These are phyloP conservation scores for Candida tunisiensis DNA, from an alignment of 1,139 yeast genomes.

Conservation along the genomic window DNA sequence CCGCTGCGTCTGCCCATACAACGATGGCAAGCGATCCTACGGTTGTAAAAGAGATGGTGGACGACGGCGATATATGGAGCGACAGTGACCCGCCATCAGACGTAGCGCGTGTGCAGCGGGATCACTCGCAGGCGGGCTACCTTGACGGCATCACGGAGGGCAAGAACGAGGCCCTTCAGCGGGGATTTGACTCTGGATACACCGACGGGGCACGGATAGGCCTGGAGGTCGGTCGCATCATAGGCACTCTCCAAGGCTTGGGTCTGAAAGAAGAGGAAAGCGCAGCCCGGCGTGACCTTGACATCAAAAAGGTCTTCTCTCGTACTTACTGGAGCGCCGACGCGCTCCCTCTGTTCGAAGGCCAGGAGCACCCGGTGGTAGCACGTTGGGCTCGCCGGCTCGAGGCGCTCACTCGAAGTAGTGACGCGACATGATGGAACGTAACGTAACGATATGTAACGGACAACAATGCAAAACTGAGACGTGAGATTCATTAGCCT, in stretches of 20 bases:
- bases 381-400: slow-evolving; percentile 19
- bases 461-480: background rate
- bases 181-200: slow-evolving; percentile 69
- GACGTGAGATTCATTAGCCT: slow-evolving; percentile 2
- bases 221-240: slow-evolving; percentile 40
- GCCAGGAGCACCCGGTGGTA: slow-evolving; percentile 21
- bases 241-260: slow-evolving; percentile 30
- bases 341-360: slow-evolving; percentile 21
- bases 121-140: slow-evolving; percentile 73
- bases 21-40: no score
- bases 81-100: slow-evolving; percentile 9
- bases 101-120: slow-evolving; percentile 25
- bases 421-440: background rate
- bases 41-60: background rate
- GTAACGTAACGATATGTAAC: background rate
- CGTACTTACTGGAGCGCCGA: slow-evolving; percentile 33
- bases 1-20: no score
- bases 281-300: slow-evolving; percentile 32
- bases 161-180: slow-evolving; percentile 54
- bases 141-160: slow-evolving; percentile 63
- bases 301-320: slow-evolving; percentile 33
- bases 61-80: slow-evolving; percentile 6
- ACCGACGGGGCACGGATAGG: slow-evolving; percentile 65
- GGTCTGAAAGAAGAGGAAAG: slow-evolving; percentile 11
- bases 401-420: slow-evolving; percentile 1